Conservation (phyloP, 2,329 filamentous ascomycete species). For the Alternaria sp. region DNA sequence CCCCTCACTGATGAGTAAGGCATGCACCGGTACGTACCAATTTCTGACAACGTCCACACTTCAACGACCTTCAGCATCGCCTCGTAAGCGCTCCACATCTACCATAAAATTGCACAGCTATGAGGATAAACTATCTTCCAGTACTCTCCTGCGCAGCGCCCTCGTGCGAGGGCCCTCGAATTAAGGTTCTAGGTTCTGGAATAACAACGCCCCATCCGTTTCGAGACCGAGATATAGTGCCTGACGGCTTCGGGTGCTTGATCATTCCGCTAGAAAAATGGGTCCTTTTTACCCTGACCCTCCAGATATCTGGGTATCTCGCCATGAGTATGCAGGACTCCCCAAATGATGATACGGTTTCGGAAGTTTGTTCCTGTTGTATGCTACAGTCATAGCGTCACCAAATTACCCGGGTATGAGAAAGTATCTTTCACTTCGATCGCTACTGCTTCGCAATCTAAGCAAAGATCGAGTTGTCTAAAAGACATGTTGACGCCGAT, state of each 20-base stretch:
- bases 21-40: not conserved
- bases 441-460: not conserved
- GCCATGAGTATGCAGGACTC: not conserved
- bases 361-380: not conserved
- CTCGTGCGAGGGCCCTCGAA: not conserved
- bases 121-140: not conserved
- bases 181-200: not conserved
- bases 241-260: not conserved
- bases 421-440: not conserved
- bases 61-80: not conserved
- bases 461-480: not conserved
- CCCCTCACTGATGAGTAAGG: not conserved
- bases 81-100: not conserved
- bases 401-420: not conserved
- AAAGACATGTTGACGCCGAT: not conserved
- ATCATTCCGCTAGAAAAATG: not conserved
- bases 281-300: not conserved
- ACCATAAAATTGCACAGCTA: not conserved
- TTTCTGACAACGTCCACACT: not conserved
- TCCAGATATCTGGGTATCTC: not conserved
- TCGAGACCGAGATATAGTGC: not conserved
- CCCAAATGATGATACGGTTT: not conserved
- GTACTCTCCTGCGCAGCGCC: not conserved
- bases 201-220: not conserved
- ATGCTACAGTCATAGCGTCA: conserved; percentile 1